Evolutionary conservation across 805 yeast genomes (phyloP).

Genomic region (Pichia eremophila): DNA sequence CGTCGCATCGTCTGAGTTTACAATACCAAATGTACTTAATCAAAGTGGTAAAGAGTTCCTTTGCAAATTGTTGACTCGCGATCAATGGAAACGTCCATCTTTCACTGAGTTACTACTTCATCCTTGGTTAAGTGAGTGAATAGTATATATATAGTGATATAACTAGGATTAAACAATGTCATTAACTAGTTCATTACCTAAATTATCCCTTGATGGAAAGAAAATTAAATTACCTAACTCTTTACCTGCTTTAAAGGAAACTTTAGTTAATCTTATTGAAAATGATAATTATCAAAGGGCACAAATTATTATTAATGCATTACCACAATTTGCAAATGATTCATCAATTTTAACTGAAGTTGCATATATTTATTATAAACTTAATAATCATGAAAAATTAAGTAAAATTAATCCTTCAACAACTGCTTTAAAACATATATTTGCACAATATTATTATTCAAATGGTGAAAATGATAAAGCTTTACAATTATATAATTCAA

Average conservation of each 20-base stretch:
- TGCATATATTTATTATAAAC: constrained; percentile 52
- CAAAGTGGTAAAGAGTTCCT: neutral
- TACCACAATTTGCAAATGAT: neutral
- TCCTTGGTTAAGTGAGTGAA: neutral
- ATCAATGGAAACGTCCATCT: neutral
- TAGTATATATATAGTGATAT: too few species aligned
- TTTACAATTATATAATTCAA: constrained; percentile 34
- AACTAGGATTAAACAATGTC: too few species aligned
- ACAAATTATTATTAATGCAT: neutral
- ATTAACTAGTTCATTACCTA: neutral
- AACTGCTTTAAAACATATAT: constrained; percentile 35
- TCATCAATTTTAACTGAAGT: constrained; percentile 34
- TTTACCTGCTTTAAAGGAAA: neutral
- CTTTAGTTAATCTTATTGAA: constrained; percentile 39
- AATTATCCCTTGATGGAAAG: neutral
- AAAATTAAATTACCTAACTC: neutral
- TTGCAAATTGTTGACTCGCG: neutral
- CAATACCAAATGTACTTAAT: neutral
- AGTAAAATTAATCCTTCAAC: neutral
- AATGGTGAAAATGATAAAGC: constrained; percentile 39
- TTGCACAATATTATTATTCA: constrained; percentile 45
- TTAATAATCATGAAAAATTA: constrained; percentile 23
- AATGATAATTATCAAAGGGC: constrained; percentile 49
- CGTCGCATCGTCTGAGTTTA: neutral
- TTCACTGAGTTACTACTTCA: neutral